phyloP scores from a whole-genome alignment of 176 grass and related monocot species.

The Cenchrus fungigraminus region DNA sequence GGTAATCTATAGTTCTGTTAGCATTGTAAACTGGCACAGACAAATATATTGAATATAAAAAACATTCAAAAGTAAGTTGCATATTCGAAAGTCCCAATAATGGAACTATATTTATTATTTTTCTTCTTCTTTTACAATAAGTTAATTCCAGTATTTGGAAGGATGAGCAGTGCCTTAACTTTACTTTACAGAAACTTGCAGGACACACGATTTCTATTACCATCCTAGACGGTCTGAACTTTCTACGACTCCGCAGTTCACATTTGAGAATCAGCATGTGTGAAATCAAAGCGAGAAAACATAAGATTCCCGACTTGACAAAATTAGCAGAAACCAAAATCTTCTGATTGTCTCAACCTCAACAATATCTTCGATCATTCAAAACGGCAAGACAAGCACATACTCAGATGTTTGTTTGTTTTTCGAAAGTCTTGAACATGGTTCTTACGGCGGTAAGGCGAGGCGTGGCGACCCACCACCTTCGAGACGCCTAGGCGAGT shows the following conservation, averaged over 20 bases:
- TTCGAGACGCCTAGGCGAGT: no score
- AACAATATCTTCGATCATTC: neutral
- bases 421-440: no score
- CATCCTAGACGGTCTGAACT: neutral
- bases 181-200: neutral
- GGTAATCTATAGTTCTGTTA: neutral
- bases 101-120: constrained; percentile 1
- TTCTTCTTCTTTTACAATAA: neutral
- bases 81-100: neutral
- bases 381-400: neutral
- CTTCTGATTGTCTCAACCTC: neutral
- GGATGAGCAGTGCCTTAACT: neutral
- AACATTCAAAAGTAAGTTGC: constrained; percentile 3
- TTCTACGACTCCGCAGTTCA: neutral
- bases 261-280: neutral
- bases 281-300: neutral
- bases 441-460: no score
- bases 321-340: neutral
- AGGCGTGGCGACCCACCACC: no score
- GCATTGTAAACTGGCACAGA: neutral
- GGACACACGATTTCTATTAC: neutral
- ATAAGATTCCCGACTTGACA: neutral
- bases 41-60: neutral
- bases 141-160: constrained; percentile 5
- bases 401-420: neutral